These are phyloP conservation scores for Aspergillus sp. DNA, from an alignment of 2,329 filamentous ascomycete genomes.

Conservation along the genomic window DNA sequence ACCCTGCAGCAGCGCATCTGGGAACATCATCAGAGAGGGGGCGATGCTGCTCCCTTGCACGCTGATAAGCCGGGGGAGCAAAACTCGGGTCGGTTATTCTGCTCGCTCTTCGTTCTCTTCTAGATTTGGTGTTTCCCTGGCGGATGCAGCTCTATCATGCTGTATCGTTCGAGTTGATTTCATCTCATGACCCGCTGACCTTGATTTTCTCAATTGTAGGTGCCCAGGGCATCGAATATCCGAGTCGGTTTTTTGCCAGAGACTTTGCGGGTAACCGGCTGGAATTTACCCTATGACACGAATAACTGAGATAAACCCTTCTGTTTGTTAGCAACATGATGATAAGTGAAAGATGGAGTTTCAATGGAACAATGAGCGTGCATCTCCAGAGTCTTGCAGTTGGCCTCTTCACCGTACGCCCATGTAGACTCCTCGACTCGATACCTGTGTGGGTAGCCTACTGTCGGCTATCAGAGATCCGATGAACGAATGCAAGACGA, in stretches of 20 bases:
- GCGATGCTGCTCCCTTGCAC: constrained; percentile 53
- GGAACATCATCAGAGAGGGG: constrained; percentile 54
- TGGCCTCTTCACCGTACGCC: background rate
- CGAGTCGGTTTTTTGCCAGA: constrained; percentile 63
- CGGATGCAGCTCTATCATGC: background rate
- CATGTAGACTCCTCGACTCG: too few species aligned
- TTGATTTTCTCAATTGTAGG: constrained; percentile 36
- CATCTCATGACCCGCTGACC: background rate
- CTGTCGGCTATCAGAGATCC: too few species aligned
- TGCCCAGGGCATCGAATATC: constrained; percentile 60
- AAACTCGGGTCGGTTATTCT: constrained; percentile 40
- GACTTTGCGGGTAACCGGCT: constrained; percentile 59
- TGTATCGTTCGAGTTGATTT: background rate
- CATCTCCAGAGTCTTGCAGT: background rate
- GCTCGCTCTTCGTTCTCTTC: background rate
- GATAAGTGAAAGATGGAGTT: background rate
- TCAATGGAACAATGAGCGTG: background rate
- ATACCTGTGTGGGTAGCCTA: too few species aligned
- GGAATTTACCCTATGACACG: constrained; percentile 53
- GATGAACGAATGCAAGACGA: too few species aligned
- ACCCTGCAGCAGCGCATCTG: constrained; percentile 53
- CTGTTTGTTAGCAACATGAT: background rate
- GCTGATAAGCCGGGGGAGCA: constrained; percentile 58
- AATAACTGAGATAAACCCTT: background rate
- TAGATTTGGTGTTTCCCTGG: background rate